Evolutionary conservation across 2,329 filamentous ascomycete genomes (phyloP).

Genomic region (Ophiognomonia clavigignenti-juglandacearum): DNA sequence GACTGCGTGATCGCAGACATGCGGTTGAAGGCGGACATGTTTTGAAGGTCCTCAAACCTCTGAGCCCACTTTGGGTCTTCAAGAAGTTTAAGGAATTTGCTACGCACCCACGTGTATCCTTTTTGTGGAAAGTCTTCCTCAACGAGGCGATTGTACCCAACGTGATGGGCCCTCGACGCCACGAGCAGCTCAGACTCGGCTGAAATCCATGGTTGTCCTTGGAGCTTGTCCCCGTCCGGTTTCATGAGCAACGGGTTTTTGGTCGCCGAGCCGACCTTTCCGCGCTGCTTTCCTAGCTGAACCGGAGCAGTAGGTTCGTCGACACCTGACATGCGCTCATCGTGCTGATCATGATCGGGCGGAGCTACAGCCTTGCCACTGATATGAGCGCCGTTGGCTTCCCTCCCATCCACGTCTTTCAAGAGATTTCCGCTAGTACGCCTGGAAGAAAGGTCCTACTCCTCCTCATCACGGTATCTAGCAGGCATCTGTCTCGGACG

Average conservation of each 20-base stretch:
- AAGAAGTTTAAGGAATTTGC: not conserved
- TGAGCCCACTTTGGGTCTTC: not conserved
- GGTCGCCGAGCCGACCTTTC: not conserved
- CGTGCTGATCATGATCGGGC: too few species aligned
- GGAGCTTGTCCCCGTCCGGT: not conserved
- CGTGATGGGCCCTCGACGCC: not conserved
- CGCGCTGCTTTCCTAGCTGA: too few species aligned
- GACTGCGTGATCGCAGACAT: not conserved
- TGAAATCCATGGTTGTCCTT: not conserved
- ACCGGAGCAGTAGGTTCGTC: too few species aligned
- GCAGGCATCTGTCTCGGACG: constrained; percentile 16
- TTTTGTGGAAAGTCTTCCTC: not conserved
- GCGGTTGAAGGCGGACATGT: not conserved
- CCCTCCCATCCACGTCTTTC: not conserved
- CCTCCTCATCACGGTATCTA: constrained; percentile 15
- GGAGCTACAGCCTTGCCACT: too few species aligned
- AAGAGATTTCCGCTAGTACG: not conserved
- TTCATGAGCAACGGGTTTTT: not conserved
- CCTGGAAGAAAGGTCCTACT: constrained; percentile 13
- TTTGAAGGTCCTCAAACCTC: not conserved
- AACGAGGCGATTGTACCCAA: not conserved
- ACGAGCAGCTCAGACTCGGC: not conserved
- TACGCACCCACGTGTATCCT: not conserved
- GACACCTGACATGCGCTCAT: too few species aligned
- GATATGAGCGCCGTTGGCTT: not conserved